phyloP scores from a whole-genome alignment of 2,329 filamentous ascomycete genomes.

The Pseudogymnoascus sp. region DNA sequence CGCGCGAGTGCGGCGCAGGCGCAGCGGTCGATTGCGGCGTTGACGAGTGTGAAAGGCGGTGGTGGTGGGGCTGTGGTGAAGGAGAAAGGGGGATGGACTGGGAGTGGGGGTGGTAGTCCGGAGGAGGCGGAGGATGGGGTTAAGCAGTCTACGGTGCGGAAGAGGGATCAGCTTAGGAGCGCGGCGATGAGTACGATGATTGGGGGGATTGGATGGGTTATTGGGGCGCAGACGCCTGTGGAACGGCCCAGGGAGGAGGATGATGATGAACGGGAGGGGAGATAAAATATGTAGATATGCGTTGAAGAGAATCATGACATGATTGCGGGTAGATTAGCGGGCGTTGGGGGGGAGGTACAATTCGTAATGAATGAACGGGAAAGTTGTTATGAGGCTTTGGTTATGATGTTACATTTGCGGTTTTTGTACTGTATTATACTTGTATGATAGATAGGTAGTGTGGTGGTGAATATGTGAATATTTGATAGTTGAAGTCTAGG shows the following conservation, averaged over 20 bases:
- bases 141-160: slow-evolving; percentile 44
- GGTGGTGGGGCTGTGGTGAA: neutral
- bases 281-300: neutral
- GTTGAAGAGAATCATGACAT: neutral
- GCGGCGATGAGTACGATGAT: slow-evolving; percentile 60
- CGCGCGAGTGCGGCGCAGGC: slow-evolving; percentile 52
- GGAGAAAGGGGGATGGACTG: neutral
- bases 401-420: neutral
- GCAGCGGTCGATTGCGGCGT: slow-evolving; percentile 47
- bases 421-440: neutral
- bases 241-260: neutral
- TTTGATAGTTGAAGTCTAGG: neutral
- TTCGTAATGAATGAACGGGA: neutral
- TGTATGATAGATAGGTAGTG: neutral
- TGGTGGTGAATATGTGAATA: neutral
- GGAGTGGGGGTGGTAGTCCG: slow-evolving; percentile 15
- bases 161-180: slow-evolving; percentile 62
- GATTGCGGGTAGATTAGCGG: neutral
- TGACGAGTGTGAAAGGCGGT: slow-evolving; percentile 24
- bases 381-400: neutral
- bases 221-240: slow-evolving; percentile 44
- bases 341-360: neutral
- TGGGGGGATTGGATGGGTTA: slow-evolving; percentile 59
- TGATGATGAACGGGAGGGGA: neutral
- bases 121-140: slow-evolving; percentile 40